phyloP scores from a whole-genome alignment of 2,329 filamentous ascomycete genomes.

The Aureobasidium sp. region DNA sequence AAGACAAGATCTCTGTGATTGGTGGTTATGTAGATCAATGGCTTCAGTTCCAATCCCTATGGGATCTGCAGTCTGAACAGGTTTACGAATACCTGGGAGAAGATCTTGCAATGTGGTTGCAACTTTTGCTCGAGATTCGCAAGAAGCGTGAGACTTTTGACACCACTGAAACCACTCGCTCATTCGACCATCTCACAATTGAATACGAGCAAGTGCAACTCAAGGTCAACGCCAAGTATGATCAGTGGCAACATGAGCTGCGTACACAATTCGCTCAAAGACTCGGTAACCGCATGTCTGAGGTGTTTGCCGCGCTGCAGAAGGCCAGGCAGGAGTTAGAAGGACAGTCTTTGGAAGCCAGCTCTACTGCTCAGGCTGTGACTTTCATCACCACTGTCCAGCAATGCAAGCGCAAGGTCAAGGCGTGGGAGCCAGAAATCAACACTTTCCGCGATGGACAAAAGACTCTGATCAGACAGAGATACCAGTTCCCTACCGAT shows the following conservation, averaged over 20 bases:
- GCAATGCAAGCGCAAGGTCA: slow-evolving; percentile 88
- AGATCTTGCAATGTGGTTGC: slow-evolving; percentile 85
- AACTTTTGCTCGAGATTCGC: slow-evolving; percentile 92
- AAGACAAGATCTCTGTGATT: slow-evolving; percentile 74
- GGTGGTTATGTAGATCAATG: slow-evolving; percentile 90
- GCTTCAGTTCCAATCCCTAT: slow-evolving; percentile 96
- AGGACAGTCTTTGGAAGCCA: slow-evolving; percentile 83
- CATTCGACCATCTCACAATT: slow-evolving; percentile 89
- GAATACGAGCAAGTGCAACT: slow-evolving; percentile 98
- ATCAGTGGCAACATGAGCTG: slow-evolving; percentile 99
- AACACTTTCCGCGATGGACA: slow-evolving; percentile 94
- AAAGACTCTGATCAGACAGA: slow-evolving; percentile 80
- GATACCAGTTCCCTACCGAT: slow-evolving; percentile 87
- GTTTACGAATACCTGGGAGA: slow-evolving; percentile 90
- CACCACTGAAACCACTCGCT: slow-evolving; percentile 85
- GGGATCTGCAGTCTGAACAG: slow-evolving; percentile 94
- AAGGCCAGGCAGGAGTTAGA: slow-evolving; percentile 87
- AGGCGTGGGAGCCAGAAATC: slow-evolving; percentile 90
- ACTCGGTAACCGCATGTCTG: slow-evolving; percentile 82
- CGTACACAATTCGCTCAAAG: slow-evolving; percentile 86
- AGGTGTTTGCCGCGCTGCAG: slow-evolving; percentile 86
- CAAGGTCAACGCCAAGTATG: slow-evolving; percentile 98
- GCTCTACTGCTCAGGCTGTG: slow-evolving; percentile 92
- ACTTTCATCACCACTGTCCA: slow-evolving; percentile 98
- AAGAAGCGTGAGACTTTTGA: slow-evolving; percentile 96